Conservation (phyloP, 2,329 filamentous ascomycete species). For the Colletotrichum sublineola region DNA sequence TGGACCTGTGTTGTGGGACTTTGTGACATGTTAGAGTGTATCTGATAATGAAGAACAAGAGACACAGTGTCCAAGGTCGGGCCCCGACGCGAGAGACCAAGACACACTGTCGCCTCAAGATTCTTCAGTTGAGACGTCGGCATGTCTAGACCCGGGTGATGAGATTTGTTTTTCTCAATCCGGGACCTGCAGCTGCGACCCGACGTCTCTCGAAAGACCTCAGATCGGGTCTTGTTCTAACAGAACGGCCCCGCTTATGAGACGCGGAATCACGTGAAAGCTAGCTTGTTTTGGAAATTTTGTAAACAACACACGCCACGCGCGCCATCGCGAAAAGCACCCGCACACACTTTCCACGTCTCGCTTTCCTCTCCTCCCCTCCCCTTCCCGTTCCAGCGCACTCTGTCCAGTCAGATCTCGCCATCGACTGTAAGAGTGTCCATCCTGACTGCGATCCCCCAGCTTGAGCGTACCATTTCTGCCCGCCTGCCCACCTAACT, state of each 20-base stretch:
- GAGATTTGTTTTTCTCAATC: conserved; percentile 37
- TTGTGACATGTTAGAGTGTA: conserved; percentile 7
- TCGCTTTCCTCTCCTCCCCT: conserved; percentile 21
- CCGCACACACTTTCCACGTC: conserved; percentile 19
- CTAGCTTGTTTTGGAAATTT: conserved; percentile 34
- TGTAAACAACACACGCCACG: conserved; percentile 43
- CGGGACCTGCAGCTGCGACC: conserved; percentile 36
- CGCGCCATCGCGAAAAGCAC: conserved; percentile 41
- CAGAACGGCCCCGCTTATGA: not conserved
- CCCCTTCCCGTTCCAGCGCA: conserved; percentile 29
- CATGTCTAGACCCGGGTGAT: conserved; percentile 29
- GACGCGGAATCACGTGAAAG: conserved; percentile 40
- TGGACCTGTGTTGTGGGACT: conserved; percentile 11
- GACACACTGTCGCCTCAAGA: conserved; percentile 25
- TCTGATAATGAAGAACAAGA: conserved; percentile 25
- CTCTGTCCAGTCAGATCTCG: conserved; percentile 25
- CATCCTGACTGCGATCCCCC: conserved; percentile 36
- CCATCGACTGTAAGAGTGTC: conserved; percentile 26
- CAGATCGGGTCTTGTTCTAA: conserved; percentile 20
- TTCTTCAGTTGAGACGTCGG: conserved; percentile 41
- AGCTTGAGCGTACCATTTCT: conserved; percentile 28
- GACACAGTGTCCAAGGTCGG: conserved; percentile 7
- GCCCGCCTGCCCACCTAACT: conserved; percentile 22
- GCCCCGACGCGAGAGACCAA: conserved; percentile 3
- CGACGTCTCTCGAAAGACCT: conserved; percentile 11